These are phyloP conservation scores for Hypoxylon sp. DNA, from an alignment of 2,329 filamentous ascomycete species.

Conservation along the genomic window DNA sequence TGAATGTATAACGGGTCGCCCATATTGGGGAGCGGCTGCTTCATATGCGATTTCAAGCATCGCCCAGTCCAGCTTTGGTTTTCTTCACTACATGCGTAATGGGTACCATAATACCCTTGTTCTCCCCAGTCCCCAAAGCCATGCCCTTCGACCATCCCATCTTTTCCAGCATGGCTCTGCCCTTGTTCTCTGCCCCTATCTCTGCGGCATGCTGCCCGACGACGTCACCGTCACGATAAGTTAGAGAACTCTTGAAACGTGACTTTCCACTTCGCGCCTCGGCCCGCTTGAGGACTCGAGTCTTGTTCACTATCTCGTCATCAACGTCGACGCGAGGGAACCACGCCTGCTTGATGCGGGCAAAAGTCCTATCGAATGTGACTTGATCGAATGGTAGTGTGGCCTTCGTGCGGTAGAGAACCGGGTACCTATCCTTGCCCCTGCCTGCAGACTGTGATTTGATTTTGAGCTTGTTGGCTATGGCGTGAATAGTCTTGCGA, in stretches of 20 bases:
- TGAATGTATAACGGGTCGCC: neutral
- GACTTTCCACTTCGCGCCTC: constrained; percentile 50
- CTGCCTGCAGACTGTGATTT: constrained; percentile 87
- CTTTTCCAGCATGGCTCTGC: constrained; percentile 89
- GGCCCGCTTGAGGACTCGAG: constrained; percentile 44
- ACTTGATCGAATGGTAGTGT: constrained; percentile 73
- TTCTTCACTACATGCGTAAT: constrained; percentile 90
- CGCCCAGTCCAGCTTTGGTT: constrained; percentile 85
- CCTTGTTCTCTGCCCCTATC: constrained; percentile 84
- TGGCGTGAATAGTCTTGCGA: constrained; percentile 83
- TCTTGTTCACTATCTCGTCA: constrained; percentile 48
- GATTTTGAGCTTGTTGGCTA: constrained; percentile 80
- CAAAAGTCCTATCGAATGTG: constrained; percentile 64
- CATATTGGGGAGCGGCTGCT: neutral
- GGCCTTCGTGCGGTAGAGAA: constrained; percentile 78
- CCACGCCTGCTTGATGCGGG: constrained; percentile 65
- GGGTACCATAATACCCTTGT: constrained; percentile 89
- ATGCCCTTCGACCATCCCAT: constrained; percentile 96
- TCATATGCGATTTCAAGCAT: constrained; percentile 39
- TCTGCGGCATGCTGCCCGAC: constrained; percentile 89
- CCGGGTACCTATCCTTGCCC: constrained; percentile 79
- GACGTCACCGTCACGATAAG: constrained; percentile 85
- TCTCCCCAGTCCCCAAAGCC: constrained; percentile 82
- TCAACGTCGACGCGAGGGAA: constrained; percentile 66
- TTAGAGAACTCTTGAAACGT: constrained; percentile 57